phyloP scores from a whole-genome alignment of 306 rosid species.

The Vicia faba region DNA sequence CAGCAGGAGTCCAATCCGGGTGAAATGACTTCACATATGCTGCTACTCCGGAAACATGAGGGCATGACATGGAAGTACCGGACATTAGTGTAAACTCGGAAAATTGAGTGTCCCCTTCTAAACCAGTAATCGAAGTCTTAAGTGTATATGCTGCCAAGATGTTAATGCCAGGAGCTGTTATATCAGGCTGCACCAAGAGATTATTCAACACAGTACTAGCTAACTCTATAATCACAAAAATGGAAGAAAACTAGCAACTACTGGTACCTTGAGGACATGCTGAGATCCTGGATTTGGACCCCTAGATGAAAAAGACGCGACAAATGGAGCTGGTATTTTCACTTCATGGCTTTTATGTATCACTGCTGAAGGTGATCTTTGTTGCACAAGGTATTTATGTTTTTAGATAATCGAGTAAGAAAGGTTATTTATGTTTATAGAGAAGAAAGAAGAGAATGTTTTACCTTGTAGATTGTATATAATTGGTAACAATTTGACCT shows the following conservation, averaged over 20 bases:
- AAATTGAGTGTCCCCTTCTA: constrained; percentile 69
- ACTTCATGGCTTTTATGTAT: constrained; percentile 55
- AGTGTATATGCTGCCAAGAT: constrained; percentile 83
- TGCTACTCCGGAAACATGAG: constrained; percentile 86
- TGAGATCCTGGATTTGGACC: constrained; percentile 75
- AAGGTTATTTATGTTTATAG: background rate
- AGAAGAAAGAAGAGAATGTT: constrained; percentile 10
- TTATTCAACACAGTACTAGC: constrained; percentile 11
- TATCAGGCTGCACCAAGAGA: constrained; percentile 67
- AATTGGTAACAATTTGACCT: constrained; percentile 1
- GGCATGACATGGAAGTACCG: constrained; percentile 97
- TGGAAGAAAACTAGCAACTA: constrained; percentile 11
- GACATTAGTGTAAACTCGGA: constrained; percentile 83
- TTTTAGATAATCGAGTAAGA: constrained; percentile 2
- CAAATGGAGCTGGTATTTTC: constrained; percentile 59
- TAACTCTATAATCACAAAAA: background rate
- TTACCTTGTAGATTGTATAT: constrained; percentile 70
- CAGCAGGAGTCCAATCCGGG: constrained; percentile 79
- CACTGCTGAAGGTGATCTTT: constrained; percentile 71
- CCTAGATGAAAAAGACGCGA: constrained; percentile 82
- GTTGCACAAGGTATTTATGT: constrained; percentile 34
- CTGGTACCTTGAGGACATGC: constrained; percentile 72
- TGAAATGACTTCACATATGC: constrained; percentile 92
- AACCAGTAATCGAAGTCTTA: constrained; percentile 64
- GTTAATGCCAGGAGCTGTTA: constrained; percentile 83